Conservation (phyloP, 139 green algal species). For the Tetraselmis chui region DNA sequence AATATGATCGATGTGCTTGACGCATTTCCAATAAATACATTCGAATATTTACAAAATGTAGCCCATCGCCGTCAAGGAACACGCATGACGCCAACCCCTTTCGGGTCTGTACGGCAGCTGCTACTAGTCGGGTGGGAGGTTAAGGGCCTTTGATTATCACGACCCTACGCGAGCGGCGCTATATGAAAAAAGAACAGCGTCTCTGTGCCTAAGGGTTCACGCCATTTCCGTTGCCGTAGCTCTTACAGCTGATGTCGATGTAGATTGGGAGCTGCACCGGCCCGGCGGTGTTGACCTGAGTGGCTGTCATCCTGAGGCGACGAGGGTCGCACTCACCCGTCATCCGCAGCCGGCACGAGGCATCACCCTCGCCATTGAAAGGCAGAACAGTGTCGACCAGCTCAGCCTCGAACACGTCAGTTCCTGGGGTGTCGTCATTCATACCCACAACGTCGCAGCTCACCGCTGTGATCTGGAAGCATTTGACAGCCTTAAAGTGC, state of each 20-base stretch:
- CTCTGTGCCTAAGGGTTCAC: not conserved
- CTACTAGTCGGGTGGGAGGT: no score
- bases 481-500: not conserved
- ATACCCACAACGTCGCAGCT: not conserved
- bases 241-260: not conserved
- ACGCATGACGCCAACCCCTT: no score
- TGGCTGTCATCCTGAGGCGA: not conserved
- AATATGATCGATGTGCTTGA: no score
- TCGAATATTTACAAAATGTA: no score
- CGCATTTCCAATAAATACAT: no score
- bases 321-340: not conserved
- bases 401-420: not conserved
- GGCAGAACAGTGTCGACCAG: not conserved
- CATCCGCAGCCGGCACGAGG: not conserved
- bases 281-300: not conserved
- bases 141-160: no score
- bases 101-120: no score
- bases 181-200: no score
- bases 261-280: not conserved
- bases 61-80: no score
- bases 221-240: not conserved
- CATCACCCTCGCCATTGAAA: not conserved
- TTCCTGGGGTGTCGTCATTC: not conserved
- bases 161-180: no score
- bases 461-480: not conserved